A percentile compares a stretch with the other conserved stretches of the same genome.
phyloP scores from a whole-genome alignment of 768 basidiomycete species.

The Dentipellis fragilis region DNA sequence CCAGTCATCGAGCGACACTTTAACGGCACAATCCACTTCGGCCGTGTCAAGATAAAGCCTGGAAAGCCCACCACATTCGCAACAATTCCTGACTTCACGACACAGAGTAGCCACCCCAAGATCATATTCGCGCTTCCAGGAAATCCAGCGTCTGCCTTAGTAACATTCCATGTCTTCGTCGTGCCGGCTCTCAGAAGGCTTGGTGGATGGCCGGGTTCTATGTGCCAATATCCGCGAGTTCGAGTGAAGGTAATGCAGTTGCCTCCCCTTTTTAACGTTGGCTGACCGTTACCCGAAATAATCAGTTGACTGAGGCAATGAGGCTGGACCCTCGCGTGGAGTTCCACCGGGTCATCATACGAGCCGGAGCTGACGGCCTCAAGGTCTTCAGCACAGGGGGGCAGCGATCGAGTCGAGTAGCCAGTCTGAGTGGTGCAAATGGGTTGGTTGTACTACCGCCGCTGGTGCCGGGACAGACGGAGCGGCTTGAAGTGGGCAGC shows the following conservation, averaged over 20 bases:
- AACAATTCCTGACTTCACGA: conserved; percentile 41
- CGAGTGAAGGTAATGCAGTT: conserved; percentile 43
- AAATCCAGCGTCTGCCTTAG: conserved; percentile 82
- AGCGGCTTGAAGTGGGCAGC: conserved; percentile 41
- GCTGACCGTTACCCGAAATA: conserved; percentile 5
- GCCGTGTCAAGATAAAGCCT: conserved; percentile 60
- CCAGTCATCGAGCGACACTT: conserved; percentile 79
- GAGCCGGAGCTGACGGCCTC: conserved; percentile 33
- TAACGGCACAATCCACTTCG: conserved; percentile 73
- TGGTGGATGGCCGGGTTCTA: conserved; percentile 51
- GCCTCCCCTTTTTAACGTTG: not conserved
- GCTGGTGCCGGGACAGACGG: conserved; percentile 21
- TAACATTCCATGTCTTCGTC: conserved; percentile 79
- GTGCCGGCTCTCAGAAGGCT: conserved; percentile 67
- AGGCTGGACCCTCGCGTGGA: conserved; percentile 65
- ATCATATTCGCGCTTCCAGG: conserved; percentile 81
- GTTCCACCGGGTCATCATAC: conserved; percentile 71
- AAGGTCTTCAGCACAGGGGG: conserved; percentile 77
- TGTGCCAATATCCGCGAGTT: conserved; percentile 51
- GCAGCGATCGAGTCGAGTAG: conserved; percentile 75
- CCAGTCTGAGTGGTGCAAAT: conserved; percentile 74
- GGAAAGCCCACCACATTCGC: conserved; percentile 92
- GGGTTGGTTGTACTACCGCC: conserved; percentile 64
- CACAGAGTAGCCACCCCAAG: conserved; percentile 29
- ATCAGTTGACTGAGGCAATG: conserved; percentile 51